A percentile compares a stretch with the other conserved stretches of the same genome.
These are phyloP conservation scores for Sordariomycetes sp. DNA, from an alignment of 2,329 filamentous ascomycete genomes.

Conservation along the genomic window DNA sequence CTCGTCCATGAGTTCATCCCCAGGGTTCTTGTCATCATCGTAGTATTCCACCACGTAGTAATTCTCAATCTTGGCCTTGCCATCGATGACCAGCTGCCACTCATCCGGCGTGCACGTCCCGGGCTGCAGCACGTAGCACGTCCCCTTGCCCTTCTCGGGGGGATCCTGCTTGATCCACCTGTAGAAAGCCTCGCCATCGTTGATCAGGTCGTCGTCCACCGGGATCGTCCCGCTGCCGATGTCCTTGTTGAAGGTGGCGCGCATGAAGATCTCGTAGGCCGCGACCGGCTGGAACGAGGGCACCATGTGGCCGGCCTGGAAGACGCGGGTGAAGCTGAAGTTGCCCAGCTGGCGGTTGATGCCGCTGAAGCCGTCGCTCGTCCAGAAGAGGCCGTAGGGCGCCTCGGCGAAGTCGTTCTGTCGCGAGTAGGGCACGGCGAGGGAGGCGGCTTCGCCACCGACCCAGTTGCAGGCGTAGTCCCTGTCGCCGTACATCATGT, in stretches of 20 bases:
- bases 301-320: conserved; percentile 55
- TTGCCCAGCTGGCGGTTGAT: conserved; percentile 69
- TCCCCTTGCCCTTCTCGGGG: conserved; percentile 12
- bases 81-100: conserved; percentile 36
- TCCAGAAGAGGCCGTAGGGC: conserved; percentile 61
- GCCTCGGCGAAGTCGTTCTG: conserved; percentile 40
- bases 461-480: conserved; percentile 52
- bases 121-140: conserved; percentile 51
- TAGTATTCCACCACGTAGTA: conserved; percentile 16
- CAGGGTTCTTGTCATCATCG: background rate
- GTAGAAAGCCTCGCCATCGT: background rate
- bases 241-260: conserved; percentile 45
- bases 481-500: conserved; percentile 52
- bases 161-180: conserved; percentile 1
- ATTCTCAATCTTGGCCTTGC: conserved; percentile 39
- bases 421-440: conserved; percentile 47
- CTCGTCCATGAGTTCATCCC: background rate
- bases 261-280: conserved; percentile 47
- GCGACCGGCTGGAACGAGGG: conserved; percentile 51
- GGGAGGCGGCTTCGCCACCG: conserved; percentile 53
- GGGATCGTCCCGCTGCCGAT: conserved; percentile 43
- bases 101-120: conserved; percentile 46
- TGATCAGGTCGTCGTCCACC: conserved; percentile 25
- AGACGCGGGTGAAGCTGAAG: conserved; percentile 56
- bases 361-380: conserved; percentile 55